Evolutionary conservation across 352 stramenopile genomes (phyloP).

Genomic region (Phytophthora citricola): DNA sequence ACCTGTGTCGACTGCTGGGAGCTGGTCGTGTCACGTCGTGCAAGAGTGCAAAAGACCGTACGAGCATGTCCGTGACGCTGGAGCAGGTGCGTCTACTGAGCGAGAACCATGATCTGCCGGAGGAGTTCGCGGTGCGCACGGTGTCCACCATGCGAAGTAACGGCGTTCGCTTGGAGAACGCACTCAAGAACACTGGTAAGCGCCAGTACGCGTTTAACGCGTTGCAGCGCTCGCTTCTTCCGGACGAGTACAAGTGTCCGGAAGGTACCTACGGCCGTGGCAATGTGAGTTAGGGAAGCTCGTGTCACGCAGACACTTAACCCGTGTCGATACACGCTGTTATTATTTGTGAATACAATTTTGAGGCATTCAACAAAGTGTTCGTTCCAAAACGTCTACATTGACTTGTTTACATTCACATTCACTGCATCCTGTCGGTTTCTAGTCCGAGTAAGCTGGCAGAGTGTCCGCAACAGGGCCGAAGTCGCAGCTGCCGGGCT

Average conservation of each 20-base stretch:
- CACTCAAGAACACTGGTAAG: constrained; percentile 82
- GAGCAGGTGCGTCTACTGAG: constrained; percentile 85
- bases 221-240: constrained; percentile 77
- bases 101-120: constrained; percentile 64
- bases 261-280: constrained; percentile 84
- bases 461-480: neutral
- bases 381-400: too few species aligned
- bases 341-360: constrained; percentile 47
- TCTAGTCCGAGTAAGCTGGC: too few species aligned
- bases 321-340: constrained; percentile 23
- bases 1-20: constrained; percentile 82
- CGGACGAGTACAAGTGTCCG: constrained; percentile 79
- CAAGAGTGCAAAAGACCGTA: constrained; percentile 97
- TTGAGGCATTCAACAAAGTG: constrained; percentile 10
- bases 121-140: constrained; percentile 64
- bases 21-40: constrained; percentile 93
- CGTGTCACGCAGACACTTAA: constrained; percentile 7
- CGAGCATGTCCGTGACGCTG: constrained; percentile 95
- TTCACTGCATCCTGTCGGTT: too few species aligned
- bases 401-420: too few species aligned
- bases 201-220: constrained; percentile 80
- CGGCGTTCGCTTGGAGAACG: constrained; percentile 72
- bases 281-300: constrained; percentile 63
- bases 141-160: constrained; percentile 84
- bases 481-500: constrained; percentile 32